Conservation (phyloP, 768 basidiomycete genomes). For the Mycena rosella region DNA sequence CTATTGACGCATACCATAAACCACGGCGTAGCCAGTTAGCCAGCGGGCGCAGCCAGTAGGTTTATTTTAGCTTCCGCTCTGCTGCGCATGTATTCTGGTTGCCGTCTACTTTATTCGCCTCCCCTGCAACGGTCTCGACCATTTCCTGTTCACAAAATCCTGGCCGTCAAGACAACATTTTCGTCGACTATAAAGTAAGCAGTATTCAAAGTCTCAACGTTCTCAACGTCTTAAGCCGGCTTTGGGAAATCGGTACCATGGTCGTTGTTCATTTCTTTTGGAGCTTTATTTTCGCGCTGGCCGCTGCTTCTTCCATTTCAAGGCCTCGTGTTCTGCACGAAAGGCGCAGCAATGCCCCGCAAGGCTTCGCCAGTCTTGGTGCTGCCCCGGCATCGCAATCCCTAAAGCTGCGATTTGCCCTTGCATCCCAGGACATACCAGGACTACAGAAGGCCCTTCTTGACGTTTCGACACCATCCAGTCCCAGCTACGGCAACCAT, state of each 20-base stretch:
- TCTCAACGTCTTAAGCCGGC: neutral
- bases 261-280: conserved; percentile 19
- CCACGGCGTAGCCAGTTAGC: too few relatives aligned
- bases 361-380: conserved; percentile 48
- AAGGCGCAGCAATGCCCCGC: conserved; percentile 43
- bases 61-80: too few relatives aligned
- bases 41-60: too few relatives aligned
- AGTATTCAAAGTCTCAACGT: too few relatives aligned
- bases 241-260: too few relatives aligned
- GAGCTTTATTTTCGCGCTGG: conserved; percentile 22
- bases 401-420: conserved; percentile 55
- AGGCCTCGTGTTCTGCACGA: conserved; percentile 7
- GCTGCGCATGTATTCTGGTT: too few relatives aligned
- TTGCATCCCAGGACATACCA: conserved; percentile 47
- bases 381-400: conserved; percentile 45
- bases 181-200: too few relatives aligned
- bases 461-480: conserved; percentile 50
- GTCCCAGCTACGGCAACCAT: conserved; percentile 49
- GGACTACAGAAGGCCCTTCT: conserved; percentile 50
- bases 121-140: too few relatives aligned
- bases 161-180: too few relatives aligned
- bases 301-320: neutral
- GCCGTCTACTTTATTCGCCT: too few relatives aligned
- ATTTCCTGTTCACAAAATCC: too few relatives aligned
- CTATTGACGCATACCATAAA: too few relatives aligned